phyloP scores from a whole-genome alignment of 768 basidiomycete genomes.

The Hygrophorus russula region DNA sequence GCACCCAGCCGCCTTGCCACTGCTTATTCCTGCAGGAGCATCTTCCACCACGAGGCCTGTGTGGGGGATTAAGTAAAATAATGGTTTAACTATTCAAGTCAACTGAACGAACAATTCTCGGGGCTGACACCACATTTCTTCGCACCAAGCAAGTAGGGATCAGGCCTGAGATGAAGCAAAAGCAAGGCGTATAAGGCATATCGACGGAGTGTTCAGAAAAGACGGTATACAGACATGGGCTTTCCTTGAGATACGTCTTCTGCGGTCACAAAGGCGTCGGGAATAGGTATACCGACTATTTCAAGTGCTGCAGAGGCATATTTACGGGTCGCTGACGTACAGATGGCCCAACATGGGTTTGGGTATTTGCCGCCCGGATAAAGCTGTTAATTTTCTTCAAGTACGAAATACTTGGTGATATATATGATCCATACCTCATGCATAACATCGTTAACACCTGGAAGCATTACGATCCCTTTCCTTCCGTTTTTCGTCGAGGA shows the following conservation, averaged over 20 bases:
- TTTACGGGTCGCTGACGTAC: conserved; percentile 69
- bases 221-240: conserved; percentile 39
- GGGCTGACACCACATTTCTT: conserved; percentile 54
- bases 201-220: not conserved
- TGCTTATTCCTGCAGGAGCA: conserved; percentile 74
- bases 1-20: conserved; percentile 75
- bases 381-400: not conserved
- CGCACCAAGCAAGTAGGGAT: conserved; percentile 86
- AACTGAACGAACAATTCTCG: conserved; percentile 37
- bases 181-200: conserved; percentile 4
- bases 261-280: conserved; percentile 70
- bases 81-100: not conserved
- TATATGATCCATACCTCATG: conserved; percentile 29
- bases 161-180: conserved; percentile 40
- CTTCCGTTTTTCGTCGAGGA: conserved; percentile 41
- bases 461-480: conserved; percentile 58
- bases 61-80: not conserved
- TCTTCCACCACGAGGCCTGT: conserved; percentile 84
- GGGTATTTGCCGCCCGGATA: conserved; percentile 16
- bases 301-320: conserved; percentile 69
- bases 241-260: conserved; percentile 79
- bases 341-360: conserved; percentile 74
- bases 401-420: not conserved
- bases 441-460: conserved; percentile 56
- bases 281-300: conserved; percentile 53